Base-by-base conservation (phyloP, 2,329 filamentous ascomycete genomes). In the Colletotrichum melonis region DNA sequence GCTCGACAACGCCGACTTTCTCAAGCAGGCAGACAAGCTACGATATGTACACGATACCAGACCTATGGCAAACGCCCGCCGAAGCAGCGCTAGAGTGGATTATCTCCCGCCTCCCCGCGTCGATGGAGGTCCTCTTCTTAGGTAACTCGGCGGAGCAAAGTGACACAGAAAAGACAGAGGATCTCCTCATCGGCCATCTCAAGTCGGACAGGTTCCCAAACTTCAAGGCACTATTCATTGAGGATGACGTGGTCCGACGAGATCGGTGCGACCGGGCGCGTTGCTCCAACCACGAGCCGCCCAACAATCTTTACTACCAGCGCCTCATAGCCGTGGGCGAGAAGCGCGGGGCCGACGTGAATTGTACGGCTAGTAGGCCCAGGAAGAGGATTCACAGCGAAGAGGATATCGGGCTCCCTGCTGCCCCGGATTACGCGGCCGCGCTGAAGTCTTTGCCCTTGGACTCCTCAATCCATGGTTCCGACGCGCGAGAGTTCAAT, bases 311-410 rank as follows among this genome's bases (percentile, higher is more conserved):
- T 8, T 9, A 16, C 24, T 63, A 58, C 35, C 46, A 46, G 52
- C 26, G 60, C n/a, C 52, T 69, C 19, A 38, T 58, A 22, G 67
- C 57, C 26, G 52, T 69, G 4, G 52, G 59, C 4, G 54, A 60
- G 32, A 49, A 22, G 38, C 26, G 30, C 19, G 52, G 52, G 2
- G 14, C 58, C 12, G 49, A 69, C 26, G n/a, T 69, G n/a, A 26
- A 63, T 26, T 38, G 56, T 2, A 32, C 60, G 26, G 26, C 63
- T 26, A 58, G 49, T 35, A 22, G 58, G 32, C n/a, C 32, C 35
- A 63, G 67, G 42, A 26, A 35, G 24, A 12, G 12, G 11, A 49
- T 52, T 11, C 42, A 69, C n/a, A 11, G 9, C 42, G 19, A 49
- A 1, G 9, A n/a, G 8, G 24, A 46, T 8, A 19, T 65, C 4